phyloP scores from a whole-genome alignment of 352 stramenopile species.

The Pythium aristosporum region DNA sequence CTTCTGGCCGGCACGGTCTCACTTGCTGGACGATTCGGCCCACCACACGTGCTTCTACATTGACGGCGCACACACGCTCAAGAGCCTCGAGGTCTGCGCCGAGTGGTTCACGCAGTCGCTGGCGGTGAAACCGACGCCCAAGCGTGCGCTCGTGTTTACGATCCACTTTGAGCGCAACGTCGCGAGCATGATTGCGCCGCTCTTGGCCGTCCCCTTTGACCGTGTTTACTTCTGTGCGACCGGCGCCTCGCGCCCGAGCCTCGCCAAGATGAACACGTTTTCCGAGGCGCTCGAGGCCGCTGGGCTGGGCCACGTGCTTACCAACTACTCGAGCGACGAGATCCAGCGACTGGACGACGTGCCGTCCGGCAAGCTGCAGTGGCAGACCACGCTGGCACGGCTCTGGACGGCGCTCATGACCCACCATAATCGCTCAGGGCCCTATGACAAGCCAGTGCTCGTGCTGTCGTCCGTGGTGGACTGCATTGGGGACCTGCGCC shows the following conservation, averaged over 20 bases:
- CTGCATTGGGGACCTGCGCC: constrained; percentile 55
- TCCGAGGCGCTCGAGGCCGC: constrained; percentile 54
- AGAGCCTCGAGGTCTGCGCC: constrained; percentile 70
- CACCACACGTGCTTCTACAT: constrained; percentile 66
- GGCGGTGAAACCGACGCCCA: constrained; percentile 5
- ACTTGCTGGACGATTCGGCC: constrained; percentile 49
- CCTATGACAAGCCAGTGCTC: constrained; percentile 21
- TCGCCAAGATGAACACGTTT: constrained; percentile 68
- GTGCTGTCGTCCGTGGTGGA: constrained; percentile 63
- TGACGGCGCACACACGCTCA: constrained; percentile 87
- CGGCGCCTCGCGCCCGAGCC: constrained; percentile 54
- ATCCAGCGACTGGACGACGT: constrained; percentile 44
- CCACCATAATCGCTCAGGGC: constrained; percentile 29
- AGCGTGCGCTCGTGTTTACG: constrained; percentile 71
- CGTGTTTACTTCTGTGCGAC: constrained; percentile 79
- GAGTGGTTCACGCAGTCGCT: constrained; percentile 63
- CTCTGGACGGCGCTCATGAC: constrained; percentile 55
- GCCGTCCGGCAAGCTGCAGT: constrained; percentile 40
- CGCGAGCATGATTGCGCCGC: constrained; percentile 54
- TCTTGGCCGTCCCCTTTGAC: constrained; percentile 64
- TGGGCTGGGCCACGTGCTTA: constrained; percentile 36
- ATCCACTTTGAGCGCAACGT: constrained; percentile 86
- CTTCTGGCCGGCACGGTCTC: constrained; percentile 80
- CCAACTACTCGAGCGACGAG: constrained; percentile 43
- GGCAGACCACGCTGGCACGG: constrained; percentile 56